A percentile compares a stretch with the other conserved stretches of the same genome.
phyloP scores from a whole-genome alignment of 345 rosid species.

The Xanthoceras sorbifolium region DNA sequence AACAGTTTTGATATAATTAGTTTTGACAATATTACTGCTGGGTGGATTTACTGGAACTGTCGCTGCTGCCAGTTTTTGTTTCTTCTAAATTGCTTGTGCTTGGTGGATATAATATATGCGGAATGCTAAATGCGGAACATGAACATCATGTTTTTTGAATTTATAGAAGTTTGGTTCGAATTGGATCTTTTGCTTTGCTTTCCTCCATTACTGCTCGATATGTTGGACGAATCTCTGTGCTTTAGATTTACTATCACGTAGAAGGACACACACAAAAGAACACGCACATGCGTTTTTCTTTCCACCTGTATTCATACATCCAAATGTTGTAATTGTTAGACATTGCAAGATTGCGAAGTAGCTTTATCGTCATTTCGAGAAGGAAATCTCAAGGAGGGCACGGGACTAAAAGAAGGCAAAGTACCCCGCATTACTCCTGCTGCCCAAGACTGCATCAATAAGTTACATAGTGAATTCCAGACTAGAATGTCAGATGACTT shows the following conservation, averaged over 20 bases:
- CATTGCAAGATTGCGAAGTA: constrained; percentile 74
- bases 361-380: constrained; percentile 54
- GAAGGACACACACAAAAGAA: not conserved
- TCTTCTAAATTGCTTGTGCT: not conserved
- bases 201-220: not conserved
- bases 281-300: not conserved
- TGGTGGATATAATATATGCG: too few species aligned
- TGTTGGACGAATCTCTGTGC: not conserved
- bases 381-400: constrained; percentile 36
- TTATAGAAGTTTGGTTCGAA: not conserved
- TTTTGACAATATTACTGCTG: not conserved
- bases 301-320: not conserved
- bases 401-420: constrained; percentile 32
- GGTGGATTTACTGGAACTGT: not conserved
- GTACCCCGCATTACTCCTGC: constrained; percentile 41
- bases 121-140: not conserved
- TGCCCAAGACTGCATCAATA: constrained; percentile 54
- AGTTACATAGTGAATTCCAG: constrained; percentile 59
- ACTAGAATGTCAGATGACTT: constrained; percentile 80
- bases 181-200: not conserved
- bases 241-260: not conserved
- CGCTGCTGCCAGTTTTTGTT: not conserved
- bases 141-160: not conserved
- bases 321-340: constrained; percentile 41
- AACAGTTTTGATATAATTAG: not conserved